Base-by-base conservation (phyloP, 2,329 filamentous ascomycete species). In the Sarocladium strictum region DNA sequence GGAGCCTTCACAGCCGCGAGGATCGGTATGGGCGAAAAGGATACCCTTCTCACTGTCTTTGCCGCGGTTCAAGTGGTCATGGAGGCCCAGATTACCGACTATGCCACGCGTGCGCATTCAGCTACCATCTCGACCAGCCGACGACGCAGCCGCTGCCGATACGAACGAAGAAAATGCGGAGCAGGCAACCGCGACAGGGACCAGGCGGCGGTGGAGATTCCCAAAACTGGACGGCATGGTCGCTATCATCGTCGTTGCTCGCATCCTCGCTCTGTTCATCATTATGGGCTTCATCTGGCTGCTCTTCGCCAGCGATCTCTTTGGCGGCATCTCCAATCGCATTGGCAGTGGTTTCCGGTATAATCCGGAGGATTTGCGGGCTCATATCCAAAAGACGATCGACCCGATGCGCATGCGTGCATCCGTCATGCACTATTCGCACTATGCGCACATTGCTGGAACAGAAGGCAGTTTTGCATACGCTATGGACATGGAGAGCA, bases 401-500 rank as follows among this genome's bases (percentile, higher is more conserved):
- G 86, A 95, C 64, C 76, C 82, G 54, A 77, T 78, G 56, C 77
- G 79, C 52, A 87, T 94, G 67, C 80, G 84, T 59, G 85, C 89
- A 38, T 88, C 89, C 56, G 72, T 96, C 57, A 76, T 81, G 63
- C 87, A 92, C 64, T 84, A 93, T 58, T 93, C 90, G 3, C 81
- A 81, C 55, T 96, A 89, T 66, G 89, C 94, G 58, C 94, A 97
- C 69, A 79, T 97, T 58, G 94, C 90, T 2, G 94, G 94, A n/a
- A 96, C 91, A 2, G 87, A 96, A 72, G 94, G 94, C 49, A 93
- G 95, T 72, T 91, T 87, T 63, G 89, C 87, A 45, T 78, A 96
- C 54, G 93, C 90, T 7, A 81, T 90, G 73, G 95, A 92, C 75
- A 83, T 97, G 54, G 81, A 92, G 69, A 84, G 84, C 63, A 81